Evolutionary conservation across 1,284 basidiomycete species (phyloP).

Genomic region (Ustilago esculenta): DNA sequence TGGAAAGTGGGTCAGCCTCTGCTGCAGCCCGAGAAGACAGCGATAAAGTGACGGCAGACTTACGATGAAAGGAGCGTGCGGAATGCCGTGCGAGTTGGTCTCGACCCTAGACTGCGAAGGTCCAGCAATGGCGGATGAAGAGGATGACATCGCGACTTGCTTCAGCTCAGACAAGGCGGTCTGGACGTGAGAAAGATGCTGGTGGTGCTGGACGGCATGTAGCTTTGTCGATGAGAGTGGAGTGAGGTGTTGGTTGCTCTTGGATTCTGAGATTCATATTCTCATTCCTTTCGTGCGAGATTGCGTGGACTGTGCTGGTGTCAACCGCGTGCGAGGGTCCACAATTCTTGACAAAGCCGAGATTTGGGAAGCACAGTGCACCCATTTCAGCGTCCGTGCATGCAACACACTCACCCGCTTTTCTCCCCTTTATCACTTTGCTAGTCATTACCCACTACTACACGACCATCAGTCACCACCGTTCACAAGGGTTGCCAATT

Average conservation of each 20-base stretch:
- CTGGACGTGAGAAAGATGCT: not conserved
- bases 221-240: not conserved
- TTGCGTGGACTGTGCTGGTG: too few species aligned
- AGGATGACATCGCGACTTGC: slow-evolving; percentile 13
- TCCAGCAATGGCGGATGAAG: slow-evolving; percentile 26
- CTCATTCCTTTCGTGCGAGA: slow-evolving; percentile 13
- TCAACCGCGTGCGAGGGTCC: slow-evolving; percentile 14
- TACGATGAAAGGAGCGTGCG: slow-evolving; percentile 93
- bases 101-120: slow-evolving; percentile 40
- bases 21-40: too few species aligned
- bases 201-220: not conserved
- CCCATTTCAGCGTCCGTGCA: slow-evolving; percentile 16
- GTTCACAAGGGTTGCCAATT: too few species aligned
- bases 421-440: not conserved
- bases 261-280: not conserved
- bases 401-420: slow-evolving; percentile 3
- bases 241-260: slow-evolving; percentile 7
- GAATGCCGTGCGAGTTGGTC: slow-evolving; percentile 86
- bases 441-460: not conserved
- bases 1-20: too few species aligned
- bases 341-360: slow-evolving; percentile 23
- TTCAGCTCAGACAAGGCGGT: too few species aligned
- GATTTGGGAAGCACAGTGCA: slow-evolving; percentile 1
- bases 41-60: slow-evolving; percentile 64
- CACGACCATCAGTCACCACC: too few species aligned